Base-by-base conservation (phyloP, 2,329 filamentous ascomycete genomes). In the Mariannaea elegans region DNA sequence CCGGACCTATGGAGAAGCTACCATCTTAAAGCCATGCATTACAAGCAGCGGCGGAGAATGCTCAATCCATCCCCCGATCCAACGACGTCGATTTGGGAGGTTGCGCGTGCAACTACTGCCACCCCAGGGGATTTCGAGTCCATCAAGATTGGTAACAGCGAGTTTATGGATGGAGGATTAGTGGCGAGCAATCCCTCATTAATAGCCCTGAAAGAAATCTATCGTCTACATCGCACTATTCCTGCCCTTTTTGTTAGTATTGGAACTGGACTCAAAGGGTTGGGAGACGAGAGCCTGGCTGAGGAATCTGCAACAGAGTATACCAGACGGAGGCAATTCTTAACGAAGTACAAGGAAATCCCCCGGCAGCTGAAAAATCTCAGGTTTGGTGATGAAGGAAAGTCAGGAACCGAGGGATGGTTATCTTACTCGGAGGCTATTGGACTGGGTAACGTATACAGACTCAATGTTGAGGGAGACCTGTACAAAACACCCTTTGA, bases 251-350 rank as follows among this genome's bases (percentile, higher is more conserved):
- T 63, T 3, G 57, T 63, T 1, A 63, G 60, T 0, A 60, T 61
- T 5, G 57, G 57, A 2, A 61, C 60, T 4, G 60, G 60, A 4
- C 3, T 59, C 1, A 56, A 52, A 39, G n/a, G n/a, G n/a, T n/a
- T 24, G 27, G 34, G 18, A n/a, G 10, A 31, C 34, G 34, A 13
- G 10, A 4, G 7, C 9, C 29, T 13, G 10, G 3, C 7, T n/a
- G 8, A 32, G 6, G n/a, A 19, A 7, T 3, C 19, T 12, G 13
- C 7, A 31, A 31, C 7, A 34, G 7, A 31, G n/a, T n/a, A n/a
- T n/a, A n/a, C n/a, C n/a, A n/a, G n/a, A n/a, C n/a, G n/a, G n/a
- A n/a, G n/a, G n/a, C n/a, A n/a, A n/a, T n/a, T n/a, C n/a, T n/a
- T n/a, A n/a, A n/a, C n/a, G n/a, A n/a, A n/a, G n/a, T n/a, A n/a